phyloP scores from a whole-genome alignment of 352 stramenopile species.

The Lagenidium sp. region DNA sequence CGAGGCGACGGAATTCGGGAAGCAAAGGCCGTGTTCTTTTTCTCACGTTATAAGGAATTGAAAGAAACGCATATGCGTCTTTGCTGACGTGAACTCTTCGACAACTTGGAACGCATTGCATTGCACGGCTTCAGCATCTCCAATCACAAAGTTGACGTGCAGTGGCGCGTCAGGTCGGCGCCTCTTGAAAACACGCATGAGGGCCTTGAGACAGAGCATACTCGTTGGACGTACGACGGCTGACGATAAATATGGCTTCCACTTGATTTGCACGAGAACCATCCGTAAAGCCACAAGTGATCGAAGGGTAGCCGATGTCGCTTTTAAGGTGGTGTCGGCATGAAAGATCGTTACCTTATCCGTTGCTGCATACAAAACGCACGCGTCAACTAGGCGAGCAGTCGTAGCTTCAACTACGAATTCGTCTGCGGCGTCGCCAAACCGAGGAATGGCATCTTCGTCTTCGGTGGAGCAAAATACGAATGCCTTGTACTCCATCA shows the following conservation, averaged over 20 bases:
- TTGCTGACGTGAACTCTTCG: too few relatives aligned
- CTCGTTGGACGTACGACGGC: conserved; percentile 1
- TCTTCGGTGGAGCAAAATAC: neutral
- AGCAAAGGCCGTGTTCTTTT: too few relatives aligned
- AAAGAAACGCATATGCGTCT: too few relatives aligned
- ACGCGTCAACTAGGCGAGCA: neutral
- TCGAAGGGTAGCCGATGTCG: conserved; percentile 1
- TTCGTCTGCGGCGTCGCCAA: neutral
- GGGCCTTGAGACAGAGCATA: conserved; percentile 2
- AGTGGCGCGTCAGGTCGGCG: neutral
- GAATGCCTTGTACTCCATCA: neutral
- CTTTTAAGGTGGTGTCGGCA: conserved; percentile 10
- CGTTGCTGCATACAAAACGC: neutral
- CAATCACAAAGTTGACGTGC: neutral
- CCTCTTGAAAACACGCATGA: neutral
- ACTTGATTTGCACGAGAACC: conserved; percentile 1
- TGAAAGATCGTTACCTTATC: conserved; percentile 4
- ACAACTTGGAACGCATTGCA: neutral
- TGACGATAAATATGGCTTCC: conserved; percentile 8
- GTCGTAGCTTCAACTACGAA: neutral
- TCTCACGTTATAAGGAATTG: too few relatives aligned
- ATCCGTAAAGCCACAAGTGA: conserved; percentile 8
- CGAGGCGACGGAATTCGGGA: too few relatives aligned
- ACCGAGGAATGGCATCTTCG: neutral
- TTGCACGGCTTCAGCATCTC: neutral